These are phyloP conservation scores for Coleophoma crateriformis DNA, from an alignment of 2,329 filamentous ascomycete species.

Conservation along the genomic window DNA sequence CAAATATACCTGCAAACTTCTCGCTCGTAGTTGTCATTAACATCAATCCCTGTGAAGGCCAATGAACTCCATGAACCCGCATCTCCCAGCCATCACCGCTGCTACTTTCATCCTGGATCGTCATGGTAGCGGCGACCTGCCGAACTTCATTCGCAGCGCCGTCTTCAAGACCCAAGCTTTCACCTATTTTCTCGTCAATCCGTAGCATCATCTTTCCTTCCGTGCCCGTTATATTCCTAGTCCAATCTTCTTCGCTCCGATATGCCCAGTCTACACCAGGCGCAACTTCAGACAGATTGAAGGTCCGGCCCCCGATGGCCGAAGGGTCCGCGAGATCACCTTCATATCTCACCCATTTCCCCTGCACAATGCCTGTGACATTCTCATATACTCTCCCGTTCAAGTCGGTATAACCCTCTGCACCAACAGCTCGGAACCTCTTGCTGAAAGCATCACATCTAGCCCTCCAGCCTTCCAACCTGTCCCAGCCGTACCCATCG, in stretches of 20 bases:
- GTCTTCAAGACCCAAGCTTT: constrained; percentile 4
- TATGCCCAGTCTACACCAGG: constrained; percentile 60
- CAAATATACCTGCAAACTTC: constrained; percentile 90
- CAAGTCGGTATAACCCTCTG: constrained; percentile 8
- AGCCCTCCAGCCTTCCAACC: constrained; percentile 61
- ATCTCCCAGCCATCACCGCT: constrained; percentile 75
- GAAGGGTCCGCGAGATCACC: constrained; percentile 9
- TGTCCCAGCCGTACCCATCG: constrained; percentile 74
- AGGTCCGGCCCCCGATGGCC: constrained; percentile 30
- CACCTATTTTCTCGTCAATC: constrained; percentile 43
- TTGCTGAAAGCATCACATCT: constrained; percentile 56
- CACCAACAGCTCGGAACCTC: constrained; percentile 36
- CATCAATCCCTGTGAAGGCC: constrained; percentile 71
- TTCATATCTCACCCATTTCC: constrained; percentile 23
- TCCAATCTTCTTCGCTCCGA: constrained; percentile 52
- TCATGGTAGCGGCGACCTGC: constrained; percentile 64
- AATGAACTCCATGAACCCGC: constrained; percentile 78
- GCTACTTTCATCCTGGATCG: constrained; percentile 65
- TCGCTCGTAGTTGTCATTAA: constrained; percentile 86
- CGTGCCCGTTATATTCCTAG: constrained; percentile 72
- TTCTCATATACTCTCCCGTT: constrained; percentile 24
- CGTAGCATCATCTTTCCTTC: constrained; percentile 66
- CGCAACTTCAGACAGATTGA: constrained; percentile 61
- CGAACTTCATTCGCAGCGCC: constrained; percentile 43
- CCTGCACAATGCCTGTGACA: constrained; percentile 26